Evolutionary conservation across 2,329 filamentous ascomycete species (phyloP), one percentile per base, ranked within the genome.

Genomic region (Cladosporium sp.): DNA sequence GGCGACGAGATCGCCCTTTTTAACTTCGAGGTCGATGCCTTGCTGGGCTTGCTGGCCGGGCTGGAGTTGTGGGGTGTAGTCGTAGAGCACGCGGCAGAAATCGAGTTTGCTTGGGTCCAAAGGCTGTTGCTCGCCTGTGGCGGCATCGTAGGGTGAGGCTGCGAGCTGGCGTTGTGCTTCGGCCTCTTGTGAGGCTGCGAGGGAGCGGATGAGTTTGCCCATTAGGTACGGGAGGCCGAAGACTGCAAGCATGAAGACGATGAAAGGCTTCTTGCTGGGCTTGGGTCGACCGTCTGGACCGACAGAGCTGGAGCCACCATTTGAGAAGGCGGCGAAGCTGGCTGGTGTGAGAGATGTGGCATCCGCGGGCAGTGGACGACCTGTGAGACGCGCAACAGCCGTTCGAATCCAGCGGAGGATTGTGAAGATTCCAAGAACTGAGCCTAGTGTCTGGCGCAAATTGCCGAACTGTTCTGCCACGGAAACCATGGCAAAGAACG

Each of bases 401-500:
- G 93, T 97, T 64, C 93, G 89, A 72, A 97, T 88, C 94, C 95
- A 99, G 69, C 96, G 89, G 83, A 99, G 90, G 49, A 99, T 78
- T 12, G 95, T 96, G 80, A 97, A 99, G 75, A 99, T 97, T 49
- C 95, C 95, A 46, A 99, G 83, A 12, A 97, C 89, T 3, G 93
- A 97, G 68, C 96, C 95, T 16, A 99, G 87, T 0, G 94, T 97
- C 76, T 96, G 93, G 70, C 93, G 90, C 58, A 99, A 84, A 73
- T 94, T 97, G 67, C 93, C 91, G 72, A 99, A 96, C 78, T 99
- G 95, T 78, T 99, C 96, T 59, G 95, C 95, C 46, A 99, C 96
- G 10, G 94, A 95, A 46, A 99, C 91, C 93, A 99, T 98, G 64
- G 95, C 95, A 75, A 98, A 99, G 80, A 99, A 99, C 63, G 92